phyloP scores from a whole-genome alignment of 2,329 filamentous ascomycete genomes.

The Aspergillus jensenii region DNA sequence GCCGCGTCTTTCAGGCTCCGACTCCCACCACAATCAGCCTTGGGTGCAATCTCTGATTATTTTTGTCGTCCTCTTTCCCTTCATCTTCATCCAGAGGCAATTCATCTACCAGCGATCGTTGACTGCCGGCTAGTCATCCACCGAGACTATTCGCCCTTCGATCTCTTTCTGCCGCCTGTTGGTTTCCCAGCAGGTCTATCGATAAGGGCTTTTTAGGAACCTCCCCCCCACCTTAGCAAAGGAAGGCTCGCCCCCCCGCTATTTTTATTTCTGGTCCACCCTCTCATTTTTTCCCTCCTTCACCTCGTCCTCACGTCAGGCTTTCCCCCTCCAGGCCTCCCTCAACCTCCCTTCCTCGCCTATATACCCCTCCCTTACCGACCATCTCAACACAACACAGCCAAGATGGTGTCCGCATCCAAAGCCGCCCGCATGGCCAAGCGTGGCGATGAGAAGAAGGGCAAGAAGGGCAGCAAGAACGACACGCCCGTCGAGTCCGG shows the following conservation, averaged over 20 bases:
- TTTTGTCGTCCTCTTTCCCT: neutral
- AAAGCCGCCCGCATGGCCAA: conserved; percentile 69
- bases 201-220: conserved; percentile 40
- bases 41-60: conserved; percentile 12
- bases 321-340: conserved; percentile 21
- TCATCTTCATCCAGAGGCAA: neutral
- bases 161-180: neutral
- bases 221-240: conserved; percentile 20
- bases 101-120: neutral
- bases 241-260: conserved; percentile 28
- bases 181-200: conserved; percentile 28
- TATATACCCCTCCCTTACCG: conserved; percentile 12
- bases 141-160: neutral
- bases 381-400: conserved; percentile 12
- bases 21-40: conserved; percentile 8
- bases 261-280: conserved; percentile 31
- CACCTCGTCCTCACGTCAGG: conserved; percentile 16
- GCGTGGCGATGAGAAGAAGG: conserved; percentile 62
- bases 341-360: conserved; percentile 15
- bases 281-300: conserved; percentile 29
- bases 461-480: conserved; percentile 66
- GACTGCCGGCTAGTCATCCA: neutral
- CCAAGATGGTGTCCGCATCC: conserved; percentile 65
- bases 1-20: conserved; percentile 10
- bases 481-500: conserved; percentile 66